Base-by-base conservation (phyloP, 768 basidiomycete genomes). In the Rhodotorula paludigena region DNA sequence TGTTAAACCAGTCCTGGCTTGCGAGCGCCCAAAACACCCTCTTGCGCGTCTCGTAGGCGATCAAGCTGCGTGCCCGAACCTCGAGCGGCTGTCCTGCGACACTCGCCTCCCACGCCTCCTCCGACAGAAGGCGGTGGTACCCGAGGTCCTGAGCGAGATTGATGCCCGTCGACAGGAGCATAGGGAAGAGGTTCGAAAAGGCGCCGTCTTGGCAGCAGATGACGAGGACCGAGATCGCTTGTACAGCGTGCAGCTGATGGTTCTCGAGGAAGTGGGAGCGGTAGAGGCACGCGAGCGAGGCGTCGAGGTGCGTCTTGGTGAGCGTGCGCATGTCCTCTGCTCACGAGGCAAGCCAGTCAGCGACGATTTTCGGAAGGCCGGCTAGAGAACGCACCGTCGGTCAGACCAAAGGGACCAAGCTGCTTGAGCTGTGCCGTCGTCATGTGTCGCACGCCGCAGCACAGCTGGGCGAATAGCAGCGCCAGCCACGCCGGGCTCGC, bases 111-210 rank as follows among this genome's bases (percentile, higher is more conserved):
- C 57, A 65, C 18, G 42, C 35, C 6, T 45, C 54, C 10, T 59
- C 64, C 3, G 52, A 55, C n/a, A 38, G 52, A 6, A 65, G 44
- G 20, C 64, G 52, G 45, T 65, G 64, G 12, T 54, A 52, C 0
- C 54, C 64, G 12, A 65, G 49, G 23, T 65, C 64, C 18, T 57
- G 64, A n/a, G 64, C 57, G 35, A 59, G 23, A 15, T 28, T 44
- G 57, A 65, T 60, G 28, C 64, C 64, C 42, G 49, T 42, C 33
- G 64, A 54, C 42, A 65, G 57, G 1, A 65, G 57, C 52, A n/a
- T 33, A 2, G 60, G 60, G 52, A 62, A 62, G 9, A 62, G 51
- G 52, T 54, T 62, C 23, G 51, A 54, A 18, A 36, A 21, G 41
- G 52, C 42, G 39, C 52, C 60, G 42, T 62, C 60, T 42, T 62